Conservation (phyloP, 2,329 filamentous ascomycete species). For the Allantophomopsis cytisporea region DNA sequence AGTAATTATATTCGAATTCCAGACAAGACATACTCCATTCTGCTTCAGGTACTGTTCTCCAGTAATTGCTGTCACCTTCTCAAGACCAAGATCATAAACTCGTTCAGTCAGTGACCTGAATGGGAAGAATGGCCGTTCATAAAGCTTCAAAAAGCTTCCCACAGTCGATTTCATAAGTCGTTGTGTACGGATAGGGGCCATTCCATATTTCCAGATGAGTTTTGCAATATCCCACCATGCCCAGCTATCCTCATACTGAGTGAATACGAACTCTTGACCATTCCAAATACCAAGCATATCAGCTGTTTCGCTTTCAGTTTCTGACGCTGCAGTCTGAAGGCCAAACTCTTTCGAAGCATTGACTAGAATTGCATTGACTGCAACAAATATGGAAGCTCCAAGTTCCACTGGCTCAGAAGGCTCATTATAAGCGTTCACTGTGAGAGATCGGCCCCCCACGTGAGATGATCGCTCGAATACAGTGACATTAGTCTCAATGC, state of each 20-base stretch:
- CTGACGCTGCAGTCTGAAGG: constrained; percentile 39
- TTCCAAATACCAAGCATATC: constrained; percentile 70
- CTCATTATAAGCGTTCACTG: constrained; percentile 63
- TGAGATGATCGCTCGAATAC: constrained; percentile 70
- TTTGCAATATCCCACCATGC: constrained; percentile 73
- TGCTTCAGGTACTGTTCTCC: constrained; percentile 58
- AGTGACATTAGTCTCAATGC: constrained; percentile 60
- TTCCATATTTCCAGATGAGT: constrained; percentile 75
- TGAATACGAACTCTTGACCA: constrained; percentile 59
- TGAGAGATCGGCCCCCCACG: constrained; percentile 78
- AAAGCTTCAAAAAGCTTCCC: constrained; percentile 64
- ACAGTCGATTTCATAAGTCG: constrained; percentile 60
- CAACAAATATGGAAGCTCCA: constrained; percentile 84
- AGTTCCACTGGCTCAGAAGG: constrained; percentile 61
- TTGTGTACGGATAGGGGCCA: constrained; percentile 61
- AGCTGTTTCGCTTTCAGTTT: constrained; percentile 21
- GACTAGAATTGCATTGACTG: constrained; percentile 70
- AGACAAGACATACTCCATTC: constrained; percentile 34
- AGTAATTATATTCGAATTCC: constrained; percentile 1
- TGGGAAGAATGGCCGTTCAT: constrained; percentile 71
- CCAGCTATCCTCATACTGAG: constrained; percentile 40
- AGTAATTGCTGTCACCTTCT: constrained; percentile 52
- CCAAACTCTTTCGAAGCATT: constrained; percentile 59
- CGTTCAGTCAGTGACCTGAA: constrained; percentile 63
- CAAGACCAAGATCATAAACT: constrained; percentile 53